Base-by-base conservation (phyloP, 768 basidiomycete genomes). In the Trametes gibbosa region DNA sequence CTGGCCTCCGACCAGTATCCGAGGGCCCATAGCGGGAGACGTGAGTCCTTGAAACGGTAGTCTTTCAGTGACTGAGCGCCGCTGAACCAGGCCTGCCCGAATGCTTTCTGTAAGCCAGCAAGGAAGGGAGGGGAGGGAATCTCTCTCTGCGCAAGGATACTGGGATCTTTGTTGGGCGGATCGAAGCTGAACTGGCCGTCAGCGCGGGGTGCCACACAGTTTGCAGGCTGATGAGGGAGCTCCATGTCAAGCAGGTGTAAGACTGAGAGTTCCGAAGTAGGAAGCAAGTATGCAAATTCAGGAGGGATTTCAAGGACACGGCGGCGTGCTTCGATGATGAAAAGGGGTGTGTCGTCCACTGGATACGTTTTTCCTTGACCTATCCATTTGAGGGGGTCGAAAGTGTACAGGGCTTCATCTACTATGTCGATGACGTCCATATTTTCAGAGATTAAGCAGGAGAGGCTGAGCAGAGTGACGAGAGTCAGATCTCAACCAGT, bases 1-100 rank as follows among this genome's bases (percentile, higher is more conserved):
- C 24, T 16, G 57, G 59, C 58, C 35, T 63, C 62, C 12, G 14
- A 10, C 62, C 62, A 63, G 40, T 43, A 59, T 2, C 57, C 40
- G 23, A 63, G 43, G 7, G 32, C 43, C 35, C 29, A 40, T 12
- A 63, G 46, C 10, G 57, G 62, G 8, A 63, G 39, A 2, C 53
- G 49, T 0, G 53, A 58, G 3, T 50, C 12, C 43, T 59, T 54
- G 58, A 27, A 60, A 2, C 49, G 52, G n/a, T 24, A 32, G 24
- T 60, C 59, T 0, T 46, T 24, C 12, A 56, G 6, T 0, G 54
- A 56, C 1, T 8, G 45, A 7, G 54, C 54, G 5, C 54, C 54
- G 37, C 32, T 32, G 16, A 56, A 56, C 54, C 54, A 56, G 0
- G 54, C 54, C 21, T 48, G 47, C 0, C 54, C 47, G 34, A 56